These are phyloP conservation scores for Clavispora vitiphila DNA, from an alignment of 805 yeast species.

Conservation along the genomic window DNA sequence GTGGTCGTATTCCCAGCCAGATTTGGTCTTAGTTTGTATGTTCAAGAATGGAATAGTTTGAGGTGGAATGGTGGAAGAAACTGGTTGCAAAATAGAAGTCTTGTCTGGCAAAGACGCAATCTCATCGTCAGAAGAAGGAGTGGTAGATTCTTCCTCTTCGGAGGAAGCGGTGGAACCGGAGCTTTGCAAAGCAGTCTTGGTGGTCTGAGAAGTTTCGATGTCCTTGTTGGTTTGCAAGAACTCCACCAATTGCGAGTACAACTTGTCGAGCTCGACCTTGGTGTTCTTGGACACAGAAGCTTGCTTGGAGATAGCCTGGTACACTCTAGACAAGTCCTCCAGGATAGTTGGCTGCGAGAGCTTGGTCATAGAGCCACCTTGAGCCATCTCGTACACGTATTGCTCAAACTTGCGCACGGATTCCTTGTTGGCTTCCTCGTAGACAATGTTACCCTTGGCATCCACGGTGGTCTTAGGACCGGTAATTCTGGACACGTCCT, in stretches of 20 bases:
- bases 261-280: slow-evolving; percentile 63
- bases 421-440: slow-evolving; percentile 81
- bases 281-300: slow-evolving; percentile 56
- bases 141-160: slow-evolving; percentile 29
- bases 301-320: slow-evolving; percentile 75
- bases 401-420: slow-evolving; percentile 92
- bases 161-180: slow-evolving; percentile 42
- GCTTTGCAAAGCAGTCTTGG: slow-evolving; percentile 45
- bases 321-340: slow-evolving; percentile 79
- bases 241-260: slow-evolving; percentile 65
- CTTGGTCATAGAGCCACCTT: slow-evolving; percentile 82
- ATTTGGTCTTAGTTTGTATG: slow-evolving; percentile 68
- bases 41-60: slow-evolving; percentile 94
- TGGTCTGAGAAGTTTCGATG: slow-evolving; percentile 62
- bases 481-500: slow-evolving; percentile 90
- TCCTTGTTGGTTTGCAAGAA: slow-evolving; percentile 67
- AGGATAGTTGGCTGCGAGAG: slow-evolving; percentile 67
- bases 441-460: slow-evolving; percentile 79
- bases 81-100: slow-evolving; percentile 66
- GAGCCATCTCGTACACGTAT: slow-evolving; percentile 94
- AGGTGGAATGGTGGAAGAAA: slow-evolving; percentile 66
- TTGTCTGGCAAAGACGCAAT: slow-evolving; percentile 78
- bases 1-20: slow-evolving; percentile 86
- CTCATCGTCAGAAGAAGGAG: slow-evolving; percentile 54
- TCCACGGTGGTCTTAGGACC: slow-evolving; percentile 91